Evolutionary conservation across 768 basidiomycete genomes (phyloP).

Genomic region (Piloderma croceum): DNA sequence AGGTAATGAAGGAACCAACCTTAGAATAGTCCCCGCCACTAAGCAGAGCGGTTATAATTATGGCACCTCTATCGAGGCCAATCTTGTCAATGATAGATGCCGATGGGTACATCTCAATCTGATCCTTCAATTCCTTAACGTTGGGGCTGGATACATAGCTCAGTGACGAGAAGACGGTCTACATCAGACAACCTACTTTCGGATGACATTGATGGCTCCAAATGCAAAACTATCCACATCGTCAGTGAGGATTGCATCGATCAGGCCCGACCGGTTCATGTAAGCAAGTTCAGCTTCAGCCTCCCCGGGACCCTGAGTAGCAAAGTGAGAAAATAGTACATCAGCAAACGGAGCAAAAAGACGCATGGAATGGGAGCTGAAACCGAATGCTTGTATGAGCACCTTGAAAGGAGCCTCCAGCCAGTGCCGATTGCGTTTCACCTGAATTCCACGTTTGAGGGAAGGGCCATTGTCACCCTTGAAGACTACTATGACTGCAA

Average conservation of each 20-base stretch:
- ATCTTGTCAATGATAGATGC: constrained; percentile 40
- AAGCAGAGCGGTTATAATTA: constrained; percentile 78
- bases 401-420: constrained; percentile 72
- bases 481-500: constrained; percentile 88
- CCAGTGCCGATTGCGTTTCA: constrained; percentile 56
- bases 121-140: constrained; percentile 57
- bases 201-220: constrained; percentile 74
- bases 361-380: constrained; percentile 66
- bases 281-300: constrained; percentile 93
- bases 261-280: constrained; percentile 71
- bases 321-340: constrained; percentile 17
- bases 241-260: constrained; percentile 88
- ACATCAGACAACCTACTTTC: constrained; percentile 82
- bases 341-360: constrained; percentile 7
- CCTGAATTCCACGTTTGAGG: constrained; percentile 72
- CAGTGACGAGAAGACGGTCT: neutral
- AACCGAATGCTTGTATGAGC: constrained; percentile 75
- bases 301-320: constrained; percentile 72
- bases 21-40: constrained; percentile 90
- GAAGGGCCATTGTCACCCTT: constrained; percentile 83
- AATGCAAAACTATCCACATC: constrained; percentile 93
- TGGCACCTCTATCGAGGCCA: constrained; percentile 54
- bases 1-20: too few species aligned
- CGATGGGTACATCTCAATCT: constrained; percentile 40
- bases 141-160: constrained; percentile 6